phyloP scores from a whole-genome alignment of 768 basidiomycete species.

The Hygrophorus pudorinus region DNA sequence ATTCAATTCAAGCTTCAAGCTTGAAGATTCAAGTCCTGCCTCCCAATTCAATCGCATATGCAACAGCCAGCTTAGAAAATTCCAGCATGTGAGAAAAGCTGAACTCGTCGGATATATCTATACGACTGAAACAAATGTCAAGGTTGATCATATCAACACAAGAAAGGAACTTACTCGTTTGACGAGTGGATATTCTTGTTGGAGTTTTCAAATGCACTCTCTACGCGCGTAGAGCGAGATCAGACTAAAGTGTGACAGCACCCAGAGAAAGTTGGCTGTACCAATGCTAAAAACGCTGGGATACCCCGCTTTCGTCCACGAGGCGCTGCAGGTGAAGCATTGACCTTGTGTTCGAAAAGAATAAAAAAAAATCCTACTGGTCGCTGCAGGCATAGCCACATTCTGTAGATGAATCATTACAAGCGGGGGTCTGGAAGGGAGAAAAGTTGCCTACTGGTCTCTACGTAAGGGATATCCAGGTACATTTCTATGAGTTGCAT shows the following conservation, averaged over 20 bases:
- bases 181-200: conserved; percentile 78
- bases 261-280: conserved; percentile 21
- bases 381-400: conserved; percentile 95
- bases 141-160: conserved; percentile 7
- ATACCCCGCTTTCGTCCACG: conserved; percentile 82
- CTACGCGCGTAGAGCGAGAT: conserved; percentile 20
- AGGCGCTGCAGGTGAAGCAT: conserved; percentile 42
- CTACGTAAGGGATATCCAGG: conserved; percentile 74
- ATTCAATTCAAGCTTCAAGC: conserved; percentile 3
- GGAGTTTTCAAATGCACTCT: conserved; percentile 65
- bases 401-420: no score
- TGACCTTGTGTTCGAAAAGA: no score
- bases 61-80: conserved; percentile 77
- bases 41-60: conserved; percentile 70
- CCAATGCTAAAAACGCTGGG: conserved; percentile 79
- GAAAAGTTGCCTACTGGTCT: no score
- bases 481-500: conserved; percentile 69
- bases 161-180: conserved; percentile 55
- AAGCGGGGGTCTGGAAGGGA: no score
- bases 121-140: conserved; percentile 41
- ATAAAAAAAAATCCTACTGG: no score
- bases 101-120: conserved; percentile 82
- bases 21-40: no score
- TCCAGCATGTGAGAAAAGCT: conserved; percentile 85
- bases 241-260: conserved; percentile 10